phyloP scores from a whole-genome alignment of 371 early-diverging fungal genomes.

The Rhizomucor miehei region DNA sequence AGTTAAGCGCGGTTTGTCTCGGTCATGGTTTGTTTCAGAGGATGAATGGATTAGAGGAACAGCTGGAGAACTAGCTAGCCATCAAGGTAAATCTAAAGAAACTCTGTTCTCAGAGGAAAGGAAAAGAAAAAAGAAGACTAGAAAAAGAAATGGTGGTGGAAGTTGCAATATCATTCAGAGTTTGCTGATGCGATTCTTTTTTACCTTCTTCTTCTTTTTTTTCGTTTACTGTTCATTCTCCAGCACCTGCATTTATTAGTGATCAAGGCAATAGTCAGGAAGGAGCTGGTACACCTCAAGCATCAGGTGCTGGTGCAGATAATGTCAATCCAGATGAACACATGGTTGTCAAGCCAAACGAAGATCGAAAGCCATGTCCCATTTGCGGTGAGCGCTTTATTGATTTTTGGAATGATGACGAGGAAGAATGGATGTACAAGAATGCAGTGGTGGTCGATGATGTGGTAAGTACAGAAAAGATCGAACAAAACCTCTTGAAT shows the following conservation, averaged over 20 bases:
- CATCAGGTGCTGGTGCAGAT: constrained; percentile 10
- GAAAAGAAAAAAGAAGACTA: constrained; percentile 6
- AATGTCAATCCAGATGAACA: constrained; percentile 28
- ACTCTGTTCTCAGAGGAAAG: not conserved
- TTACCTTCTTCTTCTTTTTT: constrained; percentile 2
- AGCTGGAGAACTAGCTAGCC: constrained; percentile 44
- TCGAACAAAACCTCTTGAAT: not conserved
- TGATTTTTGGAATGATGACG: constrained; percentile 83
- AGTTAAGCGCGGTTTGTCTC: constrained; percentile 69
- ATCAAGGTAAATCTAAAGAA: constrained; percentile 29
- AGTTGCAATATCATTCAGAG: no score
- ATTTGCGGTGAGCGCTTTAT: constrained; percentile 88
- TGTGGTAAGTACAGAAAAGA: constrained; percentile 41
- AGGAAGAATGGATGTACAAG: constrained; percentile 88
- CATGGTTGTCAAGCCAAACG: constrained; percentile 51
- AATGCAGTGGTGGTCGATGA: constrained; percentile 73
- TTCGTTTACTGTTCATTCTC: not conserved
- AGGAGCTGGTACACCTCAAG: constrained; percentile 14
- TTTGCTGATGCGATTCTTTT: not conserved
- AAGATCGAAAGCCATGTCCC: constrained; percentile 62
- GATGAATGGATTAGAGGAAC: constrained; percentile 55
- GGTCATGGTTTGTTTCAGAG: constrained; percentile 85
- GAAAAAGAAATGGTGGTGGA: not conserved
- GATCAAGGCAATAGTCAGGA: constrained; percentile 16
- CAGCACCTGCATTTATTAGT: constrained; percentile 42